A percentile compares a stretch with the other conserved stretches of the same genome.
Conservation (phyloP, 352 stramenopile species). For the Phytopythium chamaehyphon region DNA sequence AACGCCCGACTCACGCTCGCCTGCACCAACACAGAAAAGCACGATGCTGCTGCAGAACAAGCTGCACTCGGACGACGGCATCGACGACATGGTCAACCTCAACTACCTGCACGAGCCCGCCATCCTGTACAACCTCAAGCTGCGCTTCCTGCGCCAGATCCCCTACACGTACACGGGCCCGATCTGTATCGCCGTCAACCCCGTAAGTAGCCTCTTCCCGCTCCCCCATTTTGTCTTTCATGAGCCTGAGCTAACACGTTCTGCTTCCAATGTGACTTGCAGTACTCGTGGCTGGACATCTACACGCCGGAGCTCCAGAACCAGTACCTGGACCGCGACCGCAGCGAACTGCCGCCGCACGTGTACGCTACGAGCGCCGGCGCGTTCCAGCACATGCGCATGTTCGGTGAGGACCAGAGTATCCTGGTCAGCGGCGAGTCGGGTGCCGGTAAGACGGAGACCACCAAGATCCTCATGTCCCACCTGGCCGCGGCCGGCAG, state of each 20-base stretch:
- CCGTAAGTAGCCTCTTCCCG: conserved; percentile 49
- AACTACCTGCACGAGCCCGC: conserved; percentile 91
- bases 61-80: conserved; percentile 45
- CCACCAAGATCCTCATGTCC: conserved; percentile 96
- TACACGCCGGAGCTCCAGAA: conserved; percentile 80
- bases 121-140: conserved; percentile 91
- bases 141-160: conserved; percentile 81
- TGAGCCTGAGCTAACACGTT: background rate
- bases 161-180: conserved; percentile 97
- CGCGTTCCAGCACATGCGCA: conserved; percentile 80
- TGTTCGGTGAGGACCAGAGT: conserved; percentile 78
- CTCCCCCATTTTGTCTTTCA: background rate
- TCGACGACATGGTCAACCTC: conserved; percentile 83
- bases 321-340: conserved; percentile 75
- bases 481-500: conserved; percentile 81
- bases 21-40: conserved; percentile 66
- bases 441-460: conserved; percentile 94
- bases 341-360: conserved; percentile 67
- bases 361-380: conserved; percentile 79
- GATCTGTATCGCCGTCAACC: conserved; percentile 98
- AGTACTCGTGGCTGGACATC: conserved; percentile 92
- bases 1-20: too few species aligned
- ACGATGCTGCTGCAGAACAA: conserved; percentile 76
- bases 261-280: conserved; percentile 7
- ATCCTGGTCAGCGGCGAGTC: conserved; percentile 86